phyloP scores from a whole-genome alignment of 352 stramenopile genomes.

The Globisporangium yorkense region DNA sequence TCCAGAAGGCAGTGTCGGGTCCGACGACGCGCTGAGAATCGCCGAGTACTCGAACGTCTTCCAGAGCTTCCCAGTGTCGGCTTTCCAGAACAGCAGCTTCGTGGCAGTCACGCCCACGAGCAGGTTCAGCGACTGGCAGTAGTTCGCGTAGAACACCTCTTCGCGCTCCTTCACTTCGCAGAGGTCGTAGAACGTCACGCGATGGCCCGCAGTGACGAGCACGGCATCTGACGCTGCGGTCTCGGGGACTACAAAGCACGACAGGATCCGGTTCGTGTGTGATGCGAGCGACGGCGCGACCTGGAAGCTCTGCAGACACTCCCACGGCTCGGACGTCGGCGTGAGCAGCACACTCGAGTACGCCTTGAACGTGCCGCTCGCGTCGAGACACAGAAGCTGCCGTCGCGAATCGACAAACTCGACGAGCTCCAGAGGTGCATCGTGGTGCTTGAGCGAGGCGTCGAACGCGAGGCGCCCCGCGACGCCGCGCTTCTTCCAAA shows the following conservation, averaged over 20 bases:
- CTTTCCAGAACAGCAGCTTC: conserved; percentile 55
- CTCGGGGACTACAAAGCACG: conserved; percentile 34
- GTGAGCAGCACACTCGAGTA: conserved; percentile 46
- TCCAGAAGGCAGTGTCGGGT: background rate
- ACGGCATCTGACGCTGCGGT: conserved; percentile 44
- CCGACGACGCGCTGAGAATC: conserved; percentile 21
- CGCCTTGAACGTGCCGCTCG: conserved; percentile 30
- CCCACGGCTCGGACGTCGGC: conserved; percentile 38
- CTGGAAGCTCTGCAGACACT: conserved; percentile 40
- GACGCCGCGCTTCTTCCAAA: conserved; percentile 36
- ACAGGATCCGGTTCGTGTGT: conserved; percentile 3
- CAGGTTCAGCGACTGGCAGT: conserved; percentile 48
- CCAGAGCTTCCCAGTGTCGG: conserved; percentile 39
- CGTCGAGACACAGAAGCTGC: conserved; percentile 52
- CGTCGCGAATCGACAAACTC: conserved; percentile 52
- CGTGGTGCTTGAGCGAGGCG: conserved; percentile 27
- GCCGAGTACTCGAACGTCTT: conserved; percentile 46
- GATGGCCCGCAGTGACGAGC: conserved; percentile 32
- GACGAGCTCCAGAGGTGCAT: conserved; percentile 33
- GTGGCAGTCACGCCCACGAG: conserved; percentile 48
- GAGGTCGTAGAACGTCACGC: conserved; percentile 51
- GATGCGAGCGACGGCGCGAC: conserved; percentile 7
- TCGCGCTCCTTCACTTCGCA: conserved; percentile 54
- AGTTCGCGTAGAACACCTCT: conserved; percentile 57
- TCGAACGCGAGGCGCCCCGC: conserved; percentile 23